Conservation (phyloP, 2,329 filamentous ascomycete genomes). For the Aspergillus fructus region DNA sequence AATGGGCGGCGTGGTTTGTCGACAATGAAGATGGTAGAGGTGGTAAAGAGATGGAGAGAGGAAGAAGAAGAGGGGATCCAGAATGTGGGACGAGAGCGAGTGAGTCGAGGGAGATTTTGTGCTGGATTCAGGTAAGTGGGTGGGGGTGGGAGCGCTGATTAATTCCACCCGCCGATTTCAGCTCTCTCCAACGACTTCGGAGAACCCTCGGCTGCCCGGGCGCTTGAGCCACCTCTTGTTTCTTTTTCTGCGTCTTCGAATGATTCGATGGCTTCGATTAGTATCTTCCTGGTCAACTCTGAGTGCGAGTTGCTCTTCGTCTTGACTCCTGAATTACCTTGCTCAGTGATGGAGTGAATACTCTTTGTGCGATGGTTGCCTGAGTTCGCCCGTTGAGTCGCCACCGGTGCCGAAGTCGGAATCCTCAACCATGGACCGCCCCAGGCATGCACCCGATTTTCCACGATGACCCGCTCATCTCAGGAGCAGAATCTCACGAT, state of each 20-base stretch:
- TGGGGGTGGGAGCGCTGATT: slow-evolving; percentile 3
- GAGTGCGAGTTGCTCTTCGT: neutral
- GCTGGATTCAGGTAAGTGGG: slow-evolving; percentile 7
- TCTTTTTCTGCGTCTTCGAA: neutral
- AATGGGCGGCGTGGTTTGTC: neutral
- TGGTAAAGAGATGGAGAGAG: neutral
- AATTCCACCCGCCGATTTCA: neutral
- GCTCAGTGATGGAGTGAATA: neutral
- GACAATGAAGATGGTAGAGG: neutral
- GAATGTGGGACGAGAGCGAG: slow-evolving; percentile 9
- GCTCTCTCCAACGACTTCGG: neutral
- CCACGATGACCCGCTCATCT: neutral
- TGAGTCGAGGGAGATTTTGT: slow-evolving; percentile 12
- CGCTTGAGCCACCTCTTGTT: neutral
- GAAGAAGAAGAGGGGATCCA: slow-evolving; percentile 1
- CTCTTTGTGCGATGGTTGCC: neutral
- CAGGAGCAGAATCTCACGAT: neutral
- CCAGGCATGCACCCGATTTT: slow-evolving; percentile 1
- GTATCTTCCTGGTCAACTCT: neutral
- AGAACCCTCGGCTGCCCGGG: neutral
- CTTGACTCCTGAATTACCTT: neutral
- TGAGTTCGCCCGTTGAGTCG: neutral
- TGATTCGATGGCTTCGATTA: neutral
- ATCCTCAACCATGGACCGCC: slow-evolving; percentile 8
- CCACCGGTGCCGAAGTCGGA: slow-evolving; percentile 12